Conservation (phyloP, 1,139 yeast genomes). For the Pneumocystis wakefieldiae region DNA sequence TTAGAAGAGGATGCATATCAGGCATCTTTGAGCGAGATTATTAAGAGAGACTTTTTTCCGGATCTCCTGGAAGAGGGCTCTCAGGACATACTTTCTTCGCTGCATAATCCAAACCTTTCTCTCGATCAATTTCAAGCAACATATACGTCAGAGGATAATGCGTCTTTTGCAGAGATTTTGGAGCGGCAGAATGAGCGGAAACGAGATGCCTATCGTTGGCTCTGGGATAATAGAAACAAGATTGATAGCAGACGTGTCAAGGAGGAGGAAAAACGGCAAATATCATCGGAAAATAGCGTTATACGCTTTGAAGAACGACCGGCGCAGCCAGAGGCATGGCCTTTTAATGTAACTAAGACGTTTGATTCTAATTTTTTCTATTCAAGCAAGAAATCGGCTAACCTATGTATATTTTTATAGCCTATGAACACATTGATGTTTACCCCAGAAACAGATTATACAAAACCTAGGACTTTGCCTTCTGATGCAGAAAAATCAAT, state of each 20-base stretch:
- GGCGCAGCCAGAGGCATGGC: conserved; percentile 12
- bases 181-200: conserved; percentile 16
- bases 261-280: neutral
- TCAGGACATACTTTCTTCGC: conserved; percentile 7
- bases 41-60: conserved; percentile 23
- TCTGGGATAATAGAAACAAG: conserved; percentile 17
- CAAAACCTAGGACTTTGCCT: neutral
- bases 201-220: conserved; percentile 19
- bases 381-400: too few species aligned
- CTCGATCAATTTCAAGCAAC: conserved; percentile 19
- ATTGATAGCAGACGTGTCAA: conserved; percentile 6
- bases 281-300: neutral
- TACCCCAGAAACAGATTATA: conserved; percentile 11
- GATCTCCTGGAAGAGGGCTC: conserved; percentile 14
- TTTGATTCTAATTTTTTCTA: too few species aligned
- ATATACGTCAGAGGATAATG: conserved; percentile 25
- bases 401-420: neutral
- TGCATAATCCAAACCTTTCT: neutral
- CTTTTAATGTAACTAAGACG: neutral
- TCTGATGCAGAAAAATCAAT: conserved; percentile 1
- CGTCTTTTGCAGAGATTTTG: conserved; percentile 20
- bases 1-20: conserved; percentile 23
- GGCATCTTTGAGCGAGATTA: conserved; percentile 18
- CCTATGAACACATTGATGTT: conserved; percentile 19
- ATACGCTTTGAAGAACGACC: conserved; percentile 13